A percentile compares a stretch with the other conserved stretches of the same genome.
Evolutionary conservation across 805 yeast genomes (phyloP).

Genomic region (Myxozyma mucilagina): DNA sequence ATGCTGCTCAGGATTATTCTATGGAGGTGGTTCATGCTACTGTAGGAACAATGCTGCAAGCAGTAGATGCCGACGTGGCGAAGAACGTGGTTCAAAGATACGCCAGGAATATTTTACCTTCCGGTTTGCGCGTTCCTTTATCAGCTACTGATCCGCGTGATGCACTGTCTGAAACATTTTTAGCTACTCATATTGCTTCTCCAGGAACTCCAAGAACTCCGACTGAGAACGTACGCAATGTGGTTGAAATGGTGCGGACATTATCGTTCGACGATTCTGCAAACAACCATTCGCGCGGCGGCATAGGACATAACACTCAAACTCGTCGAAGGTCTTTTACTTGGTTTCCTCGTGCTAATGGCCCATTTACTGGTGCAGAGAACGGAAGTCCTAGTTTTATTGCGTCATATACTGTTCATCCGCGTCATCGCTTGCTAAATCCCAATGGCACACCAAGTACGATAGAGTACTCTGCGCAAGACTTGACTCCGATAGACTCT

Average conservation of each 20-base stretch:
- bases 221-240: no score
- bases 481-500: not conserved
- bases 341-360: no score
- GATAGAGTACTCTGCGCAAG: not conserved
- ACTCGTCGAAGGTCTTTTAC: no score
- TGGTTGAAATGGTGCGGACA: no score
- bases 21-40: not conserved
- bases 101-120: not conserved
- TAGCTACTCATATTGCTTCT: not conserved
- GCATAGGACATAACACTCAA: no score
- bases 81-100: not conserved
- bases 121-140: not conserved
- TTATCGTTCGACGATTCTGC: no score
- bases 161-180: not conserved
- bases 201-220: not conserved
- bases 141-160: not conserved
- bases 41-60: not conserved
- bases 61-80: not conserved
- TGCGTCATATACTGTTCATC: not conserved
- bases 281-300: no score
- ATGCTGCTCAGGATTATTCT: not conserved
- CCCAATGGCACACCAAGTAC: not conserved
- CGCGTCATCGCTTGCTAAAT: not conserved
- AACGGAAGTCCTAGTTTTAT: not conserved
- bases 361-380: no score